Base-by-base conservation (phyloP, 805 yeast species). In the Saturnispora halmiae region DNA sequence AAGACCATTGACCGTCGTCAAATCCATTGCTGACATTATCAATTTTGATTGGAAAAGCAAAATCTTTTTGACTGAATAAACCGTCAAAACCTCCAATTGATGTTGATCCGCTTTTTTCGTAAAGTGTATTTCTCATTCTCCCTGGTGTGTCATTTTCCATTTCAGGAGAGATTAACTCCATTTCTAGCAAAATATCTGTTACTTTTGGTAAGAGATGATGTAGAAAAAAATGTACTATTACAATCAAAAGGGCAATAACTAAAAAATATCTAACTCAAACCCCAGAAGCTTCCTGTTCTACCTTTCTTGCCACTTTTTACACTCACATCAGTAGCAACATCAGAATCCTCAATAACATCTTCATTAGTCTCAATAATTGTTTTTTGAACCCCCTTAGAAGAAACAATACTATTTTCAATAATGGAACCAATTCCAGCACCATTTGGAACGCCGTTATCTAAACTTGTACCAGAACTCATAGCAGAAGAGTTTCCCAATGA, bases 371-470 rank as follows among this genome's bases (percentile, higher is more conserved):
- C 90, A 52, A 86, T 85, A 46, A 86, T 82, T 3, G 94, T 85
- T 66, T 86, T 86, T 51, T 77, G 78, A 16, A 83, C 82, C 40
- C 95, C 96, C 54, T 80, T 78, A 21, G 82, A 82, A 38, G 79
- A 82, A n/a, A 86, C 77, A 14, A 86, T 79, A 26, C 39, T 49
- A 31, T 83, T 77, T 61, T 86, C 96, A 41, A 83, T 72, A 40
- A 86, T 78, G 10, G 35, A 16, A n/a, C 33, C 30, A 26, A 36
- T 15, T 3, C 16, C 20, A 70, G 34, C 55, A 46, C 35, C 42
- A 46, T 14, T 48, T 34, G 2, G 53, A 45, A 9, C 40, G 32
- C 21, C 36, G 14, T 31, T 20, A 20, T 31, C 4, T 31, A 20
- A 13, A 2, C 11, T 13, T 4, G n/a, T 10, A 16, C 10, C 11